These are phyloP conservation scores for Colletotrichum destructivum DNA, from an alignment of 2,329 filamentous ascomycete species.

Conservation along the genomic window DNA sequence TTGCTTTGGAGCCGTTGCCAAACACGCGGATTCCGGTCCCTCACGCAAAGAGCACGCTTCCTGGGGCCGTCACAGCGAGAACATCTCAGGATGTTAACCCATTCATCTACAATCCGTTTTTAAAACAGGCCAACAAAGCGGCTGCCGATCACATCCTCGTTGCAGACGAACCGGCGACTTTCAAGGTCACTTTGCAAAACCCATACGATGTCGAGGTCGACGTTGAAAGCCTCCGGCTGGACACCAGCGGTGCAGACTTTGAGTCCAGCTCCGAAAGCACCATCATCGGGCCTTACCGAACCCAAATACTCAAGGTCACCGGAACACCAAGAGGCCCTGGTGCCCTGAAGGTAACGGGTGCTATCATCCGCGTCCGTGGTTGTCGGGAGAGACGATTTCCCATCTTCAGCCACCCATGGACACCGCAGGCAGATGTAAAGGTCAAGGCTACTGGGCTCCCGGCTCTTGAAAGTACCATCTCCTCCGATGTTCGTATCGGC, in stretches of 20 bases:
- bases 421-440: conserved; percentile 77
- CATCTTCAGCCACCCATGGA: conserved; percentile 85
- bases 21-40: conserved; percentile 75
- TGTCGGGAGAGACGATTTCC: conserved; percentile 88
- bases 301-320: conserved; percentile 81
- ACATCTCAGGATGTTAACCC: conserved; percentile 80
- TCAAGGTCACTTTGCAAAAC: conserved; percentile 90
- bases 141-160: conserved; percentile 80
- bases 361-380: conserved; percentile 82
- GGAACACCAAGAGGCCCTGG: conserved; percentile 80
- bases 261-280: conserved; percentile 76
- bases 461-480: conserved; percentile 65
- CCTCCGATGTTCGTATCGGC: conserved; percentile 55
- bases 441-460: conserved; percentile 81
- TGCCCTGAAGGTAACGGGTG: conserved; percentile 81
- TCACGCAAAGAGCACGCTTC: conserved; percentile 71
- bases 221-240: conserved; percentile 84
- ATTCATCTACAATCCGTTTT: conserved; percentile 95
- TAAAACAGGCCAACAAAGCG: conserved; percentile 75
- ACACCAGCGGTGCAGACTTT: conserved; percentile 81
- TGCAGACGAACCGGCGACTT: conserved; percentile 82
- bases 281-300: conserved; percentile 84
- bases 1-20: conserved; percentile 78
- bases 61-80: conserved; percentile 64
- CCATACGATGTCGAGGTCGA: conserved; percentile 94